Percentiles rank a stretch among this genome's conserved stretches.
These are phyloP conservation scores for Fusarium domesticum DNA, from an alignment of 2,329 filamentous ascomycete species.

Conservation along the genomic window DNA sequence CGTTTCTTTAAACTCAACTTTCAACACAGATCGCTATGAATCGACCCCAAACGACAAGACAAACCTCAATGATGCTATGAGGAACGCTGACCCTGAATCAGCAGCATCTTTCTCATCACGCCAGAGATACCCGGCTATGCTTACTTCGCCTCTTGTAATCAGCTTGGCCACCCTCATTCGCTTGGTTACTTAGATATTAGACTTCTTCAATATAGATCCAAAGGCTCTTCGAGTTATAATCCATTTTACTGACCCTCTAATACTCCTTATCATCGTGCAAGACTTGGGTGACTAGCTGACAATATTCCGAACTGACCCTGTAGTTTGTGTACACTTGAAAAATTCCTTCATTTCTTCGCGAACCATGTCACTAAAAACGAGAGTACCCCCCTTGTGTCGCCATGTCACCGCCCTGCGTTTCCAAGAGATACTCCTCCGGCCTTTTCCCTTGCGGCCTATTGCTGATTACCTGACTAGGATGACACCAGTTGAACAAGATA, in stretches of 20 bases:
- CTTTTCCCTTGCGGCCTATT: not conserved
- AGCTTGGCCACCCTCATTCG: not conserved
- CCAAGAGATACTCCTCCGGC: not conserved
- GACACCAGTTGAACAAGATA: slow-evolving; percentile 16
- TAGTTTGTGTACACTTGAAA: too few species aligned
- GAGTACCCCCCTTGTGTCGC: not conserved
- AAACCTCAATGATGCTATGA: slow-evolving; percentile 1
- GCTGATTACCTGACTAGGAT: slow-evolving; percentile 7
- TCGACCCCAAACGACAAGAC: slow-evolving; percentile 40
- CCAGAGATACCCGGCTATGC: not conserved
- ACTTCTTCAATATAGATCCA: not conserved
- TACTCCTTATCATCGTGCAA: too few species aligned
- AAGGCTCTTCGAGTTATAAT: not conserved
- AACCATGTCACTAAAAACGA: not conserved
- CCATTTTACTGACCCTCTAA: too few species aligned
- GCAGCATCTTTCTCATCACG: not conserved
- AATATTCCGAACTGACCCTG: too few species aligned
- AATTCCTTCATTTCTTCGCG: too few species aligned
- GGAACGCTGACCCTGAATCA: not conserved
- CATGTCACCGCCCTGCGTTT: not conserved
- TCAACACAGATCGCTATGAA: slow-evolving; percentile 54
- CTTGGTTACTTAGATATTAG: not conserved
- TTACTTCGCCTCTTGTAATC: not conserved
- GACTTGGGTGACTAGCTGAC: too few species aligned
- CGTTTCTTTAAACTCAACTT: slow-evolving; percentile 58